Base-by-base conservation (phyloP, 371 early-diverging fungal species). In the Gilbertella persicaria region DNA sequence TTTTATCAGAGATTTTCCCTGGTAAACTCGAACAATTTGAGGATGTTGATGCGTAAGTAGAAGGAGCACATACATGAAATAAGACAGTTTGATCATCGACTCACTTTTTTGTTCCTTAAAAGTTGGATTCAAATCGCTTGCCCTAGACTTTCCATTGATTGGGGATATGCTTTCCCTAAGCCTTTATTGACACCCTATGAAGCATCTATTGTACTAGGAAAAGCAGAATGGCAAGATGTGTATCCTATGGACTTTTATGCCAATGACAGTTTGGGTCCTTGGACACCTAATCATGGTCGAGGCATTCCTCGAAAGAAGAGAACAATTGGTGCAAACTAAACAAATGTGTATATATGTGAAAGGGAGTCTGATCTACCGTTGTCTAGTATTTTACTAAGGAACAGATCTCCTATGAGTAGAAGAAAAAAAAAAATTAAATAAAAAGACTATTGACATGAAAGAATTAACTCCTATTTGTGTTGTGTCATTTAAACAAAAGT, bases 211-310 rank as follows among this genome's bases (percentile, higher is more conserved):
- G 91, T 85, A 0, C 73, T 98, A 35, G 71, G 71, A 29, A 90
- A 87, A 43, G 73, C 84, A 9, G 82, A 84, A 43, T 96, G 92
- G 90, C 88, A 90, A 57, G 81, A 84, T 5, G 73, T 84, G 7
- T 98, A 98, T 64, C 99, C 99, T 8, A 98, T 97, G 97, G 99
- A 98, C 65, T 98, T 93, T 67, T 98, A 97, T 63, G 86, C 96
- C 2, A 87, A 90, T 60, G 93, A 93, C 45, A 89, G 92, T 38
- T 64, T 91, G 38, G 99, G 99, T 1, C 88, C 92, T 10, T 97
- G 96, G 96, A 96, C 97, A 0, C 93, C 93, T 14, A 96, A 97
- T 62, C 88, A 90, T 63, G 86, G 86, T 16, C 56, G 78, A 42
- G 79, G 77, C 30, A 64, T 75, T 16, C 62, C 48, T 17, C 73